Evolutionary conservation across 306 rosid genomes (phyloP).

Genomic region (Vigna angularis): DNA sequence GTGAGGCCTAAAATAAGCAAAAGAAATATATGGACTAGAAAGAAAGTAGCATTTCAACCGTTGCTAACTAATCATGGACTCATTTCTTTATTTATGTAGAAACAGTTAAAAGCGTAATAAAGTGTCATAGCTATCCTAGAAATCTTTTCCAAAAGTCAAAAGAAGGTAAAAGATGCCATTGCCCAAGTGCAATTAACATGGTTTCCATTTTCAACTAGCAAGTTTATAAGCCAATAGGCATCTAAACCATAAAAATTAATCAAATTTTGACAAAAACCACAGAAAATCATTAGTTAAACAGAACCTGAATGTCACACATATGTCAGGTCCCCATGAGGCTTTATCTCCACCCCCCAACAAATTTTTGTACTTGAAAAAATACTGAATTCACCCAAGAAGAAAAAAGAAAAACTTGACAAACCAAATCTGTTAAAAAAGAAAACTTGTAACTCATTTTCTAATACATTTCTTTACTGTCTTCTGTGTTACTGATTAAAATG

Average conservation of each 20-base stretch:
- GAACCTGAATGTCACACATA: conserved; percentile 19
- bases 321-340: conserved; percentile 17
- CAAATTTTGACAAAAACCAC: conserved; percentile 12
- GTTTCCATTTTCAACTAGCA: conserved; percentile 1
- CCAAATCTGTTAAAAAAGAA: neutral
- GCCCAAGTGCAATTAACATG: neutral
- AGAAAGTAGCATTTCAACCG: neutral
- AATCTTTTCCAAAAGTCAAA: conserved; percentile 11
- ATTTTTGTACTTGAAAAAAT: neutral
- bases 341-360: conserved; percentile 31
- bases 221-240: neutral
- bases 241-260: neutral
- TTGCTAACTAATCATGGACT: neutral
- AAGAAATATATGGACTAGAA: conserved; percentile 7
- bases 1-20: conserved; percentile 55
- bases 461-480: no score
- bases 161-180: neutral
- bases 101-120: neutral
- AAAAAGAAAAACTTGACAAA: neutral
- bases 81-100: neutral
- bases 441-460: neutral
- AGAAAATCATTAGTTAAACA: conserved; percentile 1
- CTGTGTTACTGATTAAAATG: no score
- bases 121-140: neutral
- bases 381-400: neutral